These are phyloP conservation scores for Mycena belliarum DNA, from an alignment of 768 basidiomycete species.

Conservation along the genomic window DNA sequence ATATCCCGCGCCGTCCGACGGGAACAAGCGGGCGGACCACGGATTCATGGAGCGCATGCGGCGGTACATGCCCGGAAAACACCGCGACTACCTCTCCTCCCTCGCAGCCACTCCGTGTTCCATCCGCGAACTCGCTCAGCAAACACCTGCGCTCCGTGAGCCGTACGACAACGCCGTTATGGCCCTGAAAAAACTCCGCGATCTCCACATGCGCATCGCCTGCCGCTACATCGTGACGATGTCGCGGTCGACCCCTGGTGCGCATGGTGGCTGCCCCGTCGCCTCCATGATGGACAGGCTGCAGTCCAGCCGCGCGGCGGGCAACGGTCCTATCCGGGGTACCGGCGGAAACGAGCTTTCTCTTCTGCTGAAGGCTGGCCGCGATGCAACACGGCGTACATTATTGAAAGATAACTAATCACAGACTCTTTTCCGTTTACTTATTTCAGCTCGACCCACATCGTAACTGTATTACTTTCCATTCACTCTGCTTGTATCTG, in stretches of 20 bases:
- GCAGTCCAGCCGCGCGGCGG: conserved; percentile 39
- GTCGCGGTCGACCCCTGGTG: conserved; percentile 59
- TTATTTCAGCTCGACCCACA: background rate
- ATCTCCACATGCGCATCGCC: conserved; percentile 87
- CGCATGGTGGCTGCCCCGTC: conserved; percentile 51
- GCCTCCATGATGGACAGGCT: conserved; percentile 55
- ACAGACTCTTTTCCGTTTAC: background rate
- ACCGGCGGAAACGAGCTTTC: conserved; percentile 90
- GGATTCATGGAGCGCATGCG: conserved; percentile 94
- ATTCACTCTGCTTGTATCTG: background rate
- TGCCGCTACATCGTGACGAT: conserved; percentile 86
- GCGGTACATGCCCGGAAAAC: conserved; percentile 91
- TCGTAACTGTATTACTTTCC: conserved; percentile 6
- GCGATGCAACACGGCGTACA: conserved; percentile 81
- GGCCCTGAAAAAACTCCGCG: conserved; percentile 81
- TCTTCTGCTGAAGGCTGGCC: conserved; percentile 80
- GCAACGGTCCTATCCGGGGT: conserved; percentile 63
- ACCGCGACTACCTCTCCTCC: conserved; percentile 79
- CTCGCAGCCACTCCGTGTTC: conserved; percentile 62
- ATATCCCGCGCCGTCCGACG: conserved; percentile 64
- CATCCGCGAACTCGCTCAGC: conserved; percentile 60
- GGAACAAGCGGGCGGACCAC: conserved; percentile 65
- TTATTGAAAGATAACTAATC: conserved; percentile 44
- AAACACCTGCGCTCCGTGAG: conserved; percentile 59
- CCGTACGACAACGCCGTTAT: conserved; percentile 80